phyloP scores from a whole-genome alignment of 1,284 basidiomycete genomes.

The Tilletia horrida region DNA sequence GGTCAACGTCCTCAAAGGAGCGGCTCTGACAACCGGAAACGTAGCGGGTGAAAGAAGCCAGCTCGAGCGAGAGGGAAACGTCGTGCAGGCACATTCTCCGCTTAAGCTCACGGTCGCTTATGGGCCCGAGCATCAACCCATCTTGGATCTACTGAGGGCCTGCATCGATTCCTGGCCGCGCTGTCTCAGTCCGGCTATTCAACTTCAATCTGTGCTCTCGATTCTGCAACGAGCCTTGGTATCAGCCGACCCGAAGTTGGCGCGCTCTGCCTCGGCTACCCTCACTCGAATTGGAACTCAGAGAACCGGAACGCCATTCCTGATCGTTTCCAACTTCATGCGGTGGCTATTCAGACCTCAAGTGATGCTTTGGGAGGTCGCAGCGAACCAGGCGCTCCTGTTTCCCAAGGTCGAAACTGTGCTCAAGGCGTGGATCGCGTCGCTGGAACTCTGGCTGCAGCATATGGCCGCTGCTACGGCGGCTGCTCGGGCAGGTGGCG shows the following conservation, averaged over 20 bases:
- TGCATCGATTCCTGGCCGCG: slow-evolving; percentile 84
- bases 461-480: slow-evolving; percentile 52
- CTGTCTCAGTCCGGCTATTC: slow-evolving; percentile 61
- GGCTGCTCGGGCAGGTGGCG: slow-evolving; percentile 32
- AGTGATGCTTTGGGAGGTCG: slow-evolving; percentile 67
- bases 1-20: slow-evolving; percentile 55
- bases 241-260: slow-evolving; percentile 71
- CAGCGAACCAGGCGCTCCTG: slow-evolving; percentile 63
- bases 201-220: slow-evolving; percentile 67
- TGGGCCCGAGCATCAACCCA: slow-evolving; percentile 61
- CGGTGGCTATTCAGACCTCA: slow-evolving; percentile 73
- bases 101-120: slow-evolving; percentile 68
- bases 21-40: slow-evolving; percentile 13
- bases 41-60: slow-evolving; percentile 31
- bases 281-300: slow-evolving; percentile 72
- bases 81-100: slow-evolving; percentile 63
- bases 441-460: slow-evolving; percentile 69
- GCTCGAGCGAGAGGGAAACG: slow-evolving; percentile 54
- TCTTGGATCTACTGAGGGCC: slow-evolving; percentile 71
- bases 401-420: slow-evolving; percentile 66
- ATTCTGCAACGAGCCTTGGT: slow-evolving; percentile 77
- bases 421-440: slow-evolving; percentile 70
- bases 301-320: slow-evolving; percentile 57
- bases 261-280: slow-evolving; percentile 68
- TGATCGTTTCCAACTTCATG: slow-evolving; percentile 69